Percentiles rank a stretch among this genome's conserved stretches.
phyloP scores from a whole-genome alignment of 768 basidiomycete genomes.

The Boletus reticuloceps region DNA sequence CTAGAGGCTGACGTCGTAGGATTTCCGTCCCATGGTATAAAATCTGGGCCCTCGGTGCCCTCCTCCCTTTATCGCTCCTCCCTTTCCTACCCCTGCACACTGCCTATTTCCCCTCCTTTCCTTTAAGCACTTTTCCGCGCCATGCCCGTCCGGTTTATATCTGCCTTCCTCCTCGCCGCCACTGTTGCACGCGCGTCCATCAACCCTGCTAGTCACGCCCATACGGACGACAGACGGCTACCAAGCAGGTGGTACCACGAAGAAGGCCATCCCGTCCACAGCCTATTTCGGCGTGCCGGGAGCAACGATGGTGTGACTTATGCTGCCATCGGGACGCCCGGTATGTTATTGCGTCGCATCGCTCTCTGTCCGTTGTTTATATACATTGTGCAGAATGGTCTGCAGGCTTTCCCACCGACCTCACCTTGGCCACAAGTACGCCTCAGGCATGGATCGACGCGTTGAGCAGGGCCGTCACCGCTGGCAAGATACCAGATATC shows the following conservation, averaged over 20 bases:
- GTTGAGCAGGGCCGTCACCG: slow-evolving; percentile 59
- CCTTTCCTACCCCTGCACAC: slow-evolving; percentile 11
- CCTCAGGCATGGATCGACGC: slow-evolving; percentile 74
- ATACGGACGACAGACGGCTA: slow-evolving; percentile 18
- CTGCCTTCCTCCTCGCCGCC: slow-evolving; percentile 27
- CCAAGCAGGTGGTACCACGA: slow-evolving; percentile 59
- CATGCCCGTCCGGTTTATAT: slow-evolving; percentile 25
- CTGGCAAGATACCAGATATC: slow-evolving; percentile 73
- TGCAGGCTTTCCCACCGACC: slow-evolving; percentile 52
- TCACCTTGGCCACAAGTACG: slow-evolving; percentile 48
- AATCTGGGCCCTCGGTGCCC: slow-evolving; percentile 11
- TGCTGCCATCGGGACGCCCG: slow-evolving; percentile 55
- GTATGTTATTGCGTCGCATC: slow-evolving; percentile 34
- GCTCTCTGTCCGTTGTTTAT: background rate
- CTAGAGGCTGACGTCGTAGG: slow-evolving; percentile 27
- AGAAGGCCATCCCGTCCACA: slow-evolving; percentile 55
- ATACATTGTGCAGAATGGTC: slow-evolving; percentile 50
- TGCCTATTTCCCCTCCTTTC: slow-evolving; percentile 34
- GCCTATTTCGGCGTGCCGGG: slow-evolving; percentile 57
- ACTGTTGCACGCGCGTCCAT: slow-evolving; percentile 19
- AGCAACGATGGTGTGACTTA: slow-evolving; percentile 47
- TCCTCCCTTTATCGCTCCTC: slow-evolving; percentile 6
- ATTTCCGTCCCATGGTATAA: slow-evolving; percentile 24
- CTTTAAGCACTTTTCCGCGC: slow-evolving; percentile 33
- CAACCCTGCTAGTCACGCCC: slow-evolving; percentile 16